Percentiles rank a stretch among this genome's conserved stretches.
Evolutionary conservation across 371 early-diverging fungal genomes (phyloP).

Genomic region (Basidiobolus heterosporus): DNA sequence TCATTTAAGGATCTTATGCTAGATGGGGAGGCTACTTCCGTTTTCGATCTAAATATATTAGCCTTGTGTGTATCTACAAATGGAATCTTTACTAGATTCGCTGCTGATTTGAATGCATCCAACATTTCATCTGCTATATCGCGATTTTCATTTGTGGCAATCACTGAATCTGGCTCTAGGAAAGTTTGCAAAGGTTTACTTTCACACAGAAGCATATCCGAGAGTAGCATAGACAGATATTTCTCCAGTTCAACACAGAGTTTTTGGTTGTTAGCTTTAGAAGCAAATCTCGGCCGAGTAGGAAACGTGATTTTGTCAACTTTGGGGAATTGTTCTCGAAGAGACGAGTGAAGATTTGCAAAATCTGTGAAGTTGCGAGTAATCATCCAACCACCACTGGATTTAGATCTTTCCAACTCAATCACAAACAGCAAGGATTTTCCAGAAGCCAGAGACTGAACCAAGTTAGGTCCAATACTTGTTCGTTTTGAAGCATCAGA

Average conservation of each 20-base stretch:
- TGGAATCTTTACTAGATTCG: conserved; percentile 1
- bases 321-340: conserved; percentile 6
- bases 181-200: conserved; percentile 9
- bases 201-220: conserved; percentile 4
- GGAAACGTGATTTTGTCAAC: conserved; percentile 10
- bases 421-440: conserved; percentile 7
- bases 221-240: conserved; percentile 7
- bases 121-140: too few relatives aligned
- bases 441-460: conserved; percentile 2
- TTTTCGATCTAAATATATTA: not conserved
- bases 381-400: conserved; percentile 11
- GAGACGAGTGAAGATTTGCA: conserved; percentile 4
- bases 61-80: too few relatives aligned
- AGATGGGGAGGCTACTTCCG: not conserved
- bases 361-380: conserved; percentile 10
- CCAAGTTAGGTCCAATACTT: conserved; percentile 1
- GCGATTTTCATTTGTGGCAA: too few relatives aligned
- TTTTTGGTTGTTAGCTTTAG: conserved; percentile 1
- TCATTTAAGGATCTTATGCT: too few relatives aligned
- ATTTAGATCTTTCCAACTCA: conserved; percentile 6
- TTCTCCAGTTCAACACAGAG: conserved; percentile 3
- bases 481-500: not conserved
- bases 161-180: conserved; percentile 6
- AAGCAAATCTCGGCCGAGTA: not conserved
- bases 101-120: too few relatives aligned